Evolutionary conservation across 768 basidiomycete genomes (phyloP).

Genomic region (Leccinum olivaceopallidum): DNA sequence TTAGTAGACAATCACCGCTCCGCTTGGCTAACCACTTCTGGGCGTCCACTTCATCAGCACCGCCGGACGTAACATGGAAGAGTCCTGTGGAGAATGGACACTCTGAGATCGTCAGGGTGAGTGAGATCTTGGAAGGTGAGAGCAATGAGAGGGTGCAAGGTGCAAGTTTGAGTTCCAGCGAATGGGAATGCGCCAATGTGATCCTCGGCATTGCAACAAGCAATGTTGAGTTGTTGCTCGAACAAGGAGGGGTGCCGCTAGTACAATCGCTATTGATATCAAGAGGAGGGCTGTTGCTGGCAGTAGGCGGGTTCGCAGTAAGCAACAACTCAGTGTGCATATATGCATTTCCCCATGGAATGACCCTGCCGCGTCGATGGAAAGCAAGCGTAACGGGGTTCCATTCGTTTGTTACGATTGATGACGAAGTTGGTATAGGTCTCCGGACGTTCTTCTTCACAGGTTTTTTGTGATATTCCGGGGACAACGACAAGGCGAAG

Average conservation of each 20-base stretch:
- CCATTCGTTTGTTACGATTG: not conserved
- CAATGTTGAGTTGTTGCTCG: not conserved
- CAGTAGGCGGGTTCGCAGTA: not conserved
- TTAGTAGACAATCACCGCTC: slow-evolving; percentile 8
- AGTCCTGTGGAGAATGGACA: slow-evolving; percentile 21
- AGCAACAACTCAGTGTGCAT: slow-evolving; percentile 15
- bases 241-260: not conserved
- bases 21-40: slow-evolving; percentile 7
- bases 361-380: not conserved
- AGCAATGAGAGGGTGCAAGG: not conserved
- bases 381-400: slow-evolving; percentile 12
- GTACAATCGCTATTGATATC: too few relatives aligned
- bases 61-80: slow-evolving; percentile 1
- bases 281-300: not conserved
- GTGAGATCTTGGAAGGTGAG: slow-evolving; percentile 2
- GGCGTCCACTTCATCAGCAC: not conserved
- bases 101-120: slow-evolving; percentile 15
- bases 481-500: slow-evolving; percentile 16
- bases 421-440: too few relatives aligned
- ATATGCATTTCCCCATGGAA: slow-evolving; percentile 17
- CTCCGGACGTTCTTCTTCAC: not conserved
- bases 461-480: not conserved
- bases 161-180: not conserved
- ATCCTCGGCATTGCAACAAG: slow-evolving; percentile 2
- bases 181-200: slow-evolving; percentile 6